These are phyloP conservation scores for Macadamia tetraphylla DNA, from an alignment of 164 flowering plant species.

Conservation along the genomic window DNA sequence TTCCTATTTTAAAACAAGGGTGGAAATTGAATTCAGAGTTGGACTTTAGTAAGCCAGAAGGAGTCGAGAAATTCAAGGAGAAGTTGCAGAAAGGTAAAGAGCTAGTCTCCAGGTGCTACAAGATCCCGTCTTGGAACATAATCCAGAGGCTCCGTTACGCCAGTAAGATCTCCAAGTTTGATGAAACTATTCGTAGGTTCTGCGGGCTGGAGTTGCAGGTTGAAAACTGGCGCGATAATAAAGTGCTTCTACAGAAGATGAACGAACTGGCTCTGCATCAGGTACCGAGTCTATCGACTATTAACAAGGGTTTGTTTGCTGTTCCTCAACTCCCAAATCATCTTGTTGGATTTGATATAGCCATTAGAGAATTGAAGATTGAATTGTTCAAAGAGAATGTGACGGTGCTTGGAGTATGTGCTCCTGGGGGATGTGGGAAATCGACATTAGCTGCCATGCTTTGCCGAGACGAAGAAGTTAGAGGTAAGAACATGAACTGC, in stretches of 20 bases:
- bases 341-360: slow-evolving; percentile 31
- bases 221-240: too few species aligned
- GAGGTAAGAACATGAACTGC: slow-evolving; percentile 18
- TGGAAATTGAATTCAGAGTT: not conserved
- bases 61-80: not conserved
- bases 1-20: slow-evolving; percentile 12
- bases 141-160: slow-evolving; percentile 4
- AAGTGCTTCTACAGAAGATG: too few species aligned
- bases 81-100: slow-evolving; percentile 11
- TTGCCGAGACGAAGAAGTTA: slow-evolving; percentile 23
- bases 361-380: slow-evolving; percentile 31
- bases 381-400: slow-evolving; percentile 14
- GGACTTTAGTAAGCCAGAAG: slow-evolving; percentile 1
- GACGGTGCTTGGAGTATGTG: not conserved
- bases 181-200: not conserved
- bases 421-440: slow-evolving; percentile 10
- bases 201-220: too few species aligned
- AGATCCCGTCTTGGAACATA: not conserved
- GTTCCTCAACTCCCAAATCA: slow-evolving; percentile 15
- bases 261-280: too few species aligned
- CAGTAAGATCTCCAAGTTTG: slow-evolving; percentile 15
- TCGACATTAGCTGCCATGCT: slow-evolving; percentile 27
- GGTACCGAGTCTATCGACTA: too few species aligned
- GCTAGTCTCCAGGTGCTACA: slow-evolving; percentile 17
- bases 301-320: not conserved